A percentile compares a stretch with the other conserved stretches of the same genome.
These are phyloP conservation scores for Paramecium octaurelia DNA, from an alignment of 73 alveolate genomes.

Conservation along the genomic window DNA sequence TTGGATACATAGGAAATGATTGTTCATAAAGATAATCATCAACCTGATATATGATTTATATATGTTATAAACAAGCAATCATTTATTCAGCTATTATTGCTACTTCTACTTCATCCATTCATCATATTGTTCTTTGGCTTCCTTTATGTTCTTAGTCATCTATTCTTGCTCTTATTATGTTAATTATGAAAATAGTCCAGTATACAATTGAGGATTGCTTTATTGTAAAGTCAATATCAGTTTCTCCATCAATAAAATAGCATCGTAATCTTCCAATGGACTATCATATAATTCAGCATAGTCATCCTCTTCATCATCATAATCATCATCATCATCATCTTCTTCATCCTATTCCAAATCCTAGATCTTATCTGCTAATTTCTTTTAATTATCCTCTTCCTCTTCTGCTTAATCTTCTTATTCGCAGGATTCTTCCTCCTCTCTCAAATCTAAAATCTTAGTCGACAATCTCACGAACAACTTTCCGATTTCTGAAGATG, in stretches of 20 bases:
- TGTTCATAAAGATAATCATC: constrained; percentile 20
- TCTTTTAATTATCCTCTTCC: constrained; percentile 51
- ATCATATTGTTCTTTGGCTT: constrained; percentile 31
- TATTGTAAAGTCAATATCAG: neutral
- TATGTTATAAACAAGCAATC: constrained; percentile 1
- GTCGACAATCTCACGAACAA: constrained; percentile 54
- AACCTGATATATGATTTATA: neutral
- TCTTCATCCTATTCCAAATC: constrained; percentile 54
- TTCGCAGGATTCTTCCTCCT: constrained; percentile 58
- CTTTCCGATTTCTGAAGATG: constrained; percentile 59
- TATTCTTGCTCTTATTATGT: neutral
- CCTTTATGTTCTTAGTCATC: neutral
- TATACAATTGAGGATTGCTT: neutral
- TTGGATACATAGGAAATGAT: neutral
- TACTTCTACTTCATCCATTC: constrained; percentile 33
- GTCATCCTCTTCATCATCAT: constrained; percentile 46
- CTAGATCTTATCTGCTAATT: neutral
- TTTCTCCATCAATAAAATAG: constrained; percentile 17
- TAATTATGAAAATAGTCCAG: neutral
- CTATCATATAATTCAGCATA: constrained; percentile 67
- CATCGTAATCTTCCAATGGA: constrained; percentile 62
- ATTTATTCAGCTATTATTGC: neutral
- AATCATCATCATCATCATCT: constrained; percentile 54
- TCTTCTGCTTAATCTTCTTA: constrained; percentile 68
- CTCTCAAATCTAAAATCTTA: constrained; percentile 64